Evolutionary conservation across 1,284 basidiomycete species (phyloP).

Genomic region (Apiotrichum porosum): DNA sequence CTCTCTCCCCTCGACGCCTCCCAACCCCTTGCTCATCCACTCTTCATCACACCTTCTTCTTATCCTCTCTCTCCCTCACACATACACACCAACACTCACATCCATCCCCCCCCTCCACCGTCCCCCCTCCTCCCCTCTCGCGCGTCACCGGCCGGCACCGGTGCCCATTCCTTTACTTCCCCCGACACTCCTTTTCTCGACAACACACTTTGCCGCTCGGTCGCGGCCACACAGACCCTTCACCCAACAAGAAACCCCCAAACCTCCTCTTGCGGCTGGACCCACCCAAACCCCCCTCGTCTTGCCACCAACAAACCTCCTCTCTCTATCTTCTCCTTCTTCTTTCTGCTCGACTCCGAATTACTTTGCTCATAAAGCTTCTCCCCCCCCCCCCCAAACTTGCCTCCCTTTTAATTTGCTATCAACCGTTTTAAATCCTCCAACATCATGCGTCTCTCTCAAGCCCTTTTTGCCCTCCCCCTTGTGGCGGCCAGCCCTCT

Average conservation of each 20-base stretch:
- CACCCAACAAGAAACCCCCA: no score
- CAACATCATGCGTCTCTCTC: constrained; percentile 3
- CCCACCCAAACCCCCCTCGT: no score
- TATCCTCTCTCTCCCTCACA: not conserved
- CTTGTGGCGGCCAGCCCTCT: not conserved
- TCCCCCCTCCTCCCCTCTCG: not conserved
- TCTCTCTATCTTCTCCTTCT: not conserved
- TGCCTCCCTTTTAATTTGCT: not conserved
- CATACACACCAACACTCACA: no score
- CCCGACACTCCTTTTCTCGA: no score
- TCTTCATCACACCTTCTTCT: not conserved
- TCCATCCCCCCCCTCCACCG: not conserved
- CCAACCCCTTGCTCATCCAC: not conserved
- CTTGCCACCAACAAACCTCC: no score
- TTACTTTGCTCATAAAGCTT: no score
- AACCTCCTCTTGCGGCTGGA: no score
- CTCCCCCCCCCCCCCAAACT: no score
- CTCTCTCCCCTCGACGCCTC: not conserved
- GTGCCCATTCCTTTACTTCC: not conserved
- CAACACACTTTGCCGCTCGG: no score
- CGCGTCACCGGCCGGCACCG: not conserved
- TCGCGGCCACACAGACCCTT: no score
- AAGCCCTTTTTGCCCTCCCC: constrained; percentile 5
- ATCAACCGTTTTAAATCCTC: not conserved
- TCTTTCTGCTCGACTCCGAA: no score